Base-by-base conservation (phyloP, 176 grass and related monocot genomes). In the Hyparrhenia diplandra region DNA sequence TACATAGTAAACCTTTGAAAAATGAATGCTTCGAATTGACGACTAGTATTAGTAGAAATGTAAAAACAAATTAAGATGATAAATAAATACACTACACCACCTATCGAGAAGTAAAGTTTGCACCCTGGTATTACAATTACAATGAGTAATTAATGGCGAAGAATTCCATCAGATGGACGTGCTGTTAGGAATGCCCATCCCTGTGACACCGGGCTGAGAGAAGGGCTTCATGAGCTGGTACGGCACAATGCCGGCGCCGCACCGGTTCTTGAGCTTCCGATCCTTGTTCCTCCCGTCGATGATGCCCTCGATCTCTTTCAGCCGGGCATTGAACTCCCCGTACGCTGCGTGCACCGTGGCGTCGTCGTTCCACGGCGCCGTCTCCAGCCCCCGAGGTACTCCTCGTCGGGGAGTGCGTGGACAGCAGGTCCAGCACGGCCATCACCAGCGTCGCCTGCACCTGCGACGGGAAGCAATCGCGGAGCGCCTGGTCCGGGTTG, bases 151-250 rank as follows among this genome's bases (percentile, higher is more conserved):
- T 2, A 51, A 49, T 45, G 12, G 42, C 46, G 2, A 18, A 1
- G 17, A 20, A 47, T 17, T 5, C 8, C 2, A 16, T 91, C 37
- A 94, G 27, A 98, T 94, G 24, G 92, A 89, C 2, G 88, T 87
- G 75, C 88, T 98, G 39, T 91, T 98, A 9, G 95, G 95, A 21
- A 98, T 89, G 30, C 92, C 95, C 80, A 24, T 94, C 40, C 86
- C 78, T 0, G 95, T 98, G 13, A 90, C 64, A 32, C 92, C 88
- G 0, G 46, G 20, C 58, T 59, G 11, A 1, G 92, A 94, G 74
- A 83, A 91, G 4, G 95, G 92, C 70, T 90, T 91, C 86, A 95
- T 86, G 86, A 93, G 84, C 79, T 95, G 71, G 52, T 93, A 98
- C 54, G 90, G 88, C 72, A 91, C n/a, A 10, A 94, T 77, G 20